Base-by-base conservation (phyloP, 2,329 filamentous ascomycete species). In the Cladosporium sp. region DNA sequence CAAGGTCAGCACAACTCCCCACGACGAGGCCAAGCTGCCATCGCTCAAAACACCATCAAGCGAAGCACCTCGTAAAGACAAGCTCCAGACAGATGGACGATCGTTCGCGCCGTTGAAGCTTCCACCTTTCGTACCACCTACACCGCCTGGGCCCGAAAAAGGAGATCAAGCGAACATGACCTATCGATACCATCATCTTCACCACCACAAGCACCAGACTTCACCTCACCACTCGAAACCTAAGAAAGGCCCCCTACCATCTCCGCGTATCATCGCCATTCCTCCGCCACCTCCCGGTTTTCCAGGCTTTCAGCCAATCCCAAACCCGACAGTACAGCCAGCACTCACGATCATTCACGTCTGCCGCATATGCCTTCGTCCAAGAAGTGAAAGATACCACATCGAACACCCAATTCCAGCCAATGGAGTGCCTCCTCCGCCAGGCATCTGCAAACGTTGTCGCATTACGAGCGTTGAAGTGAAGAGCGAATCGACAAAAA, bases 371-470 rank as follows among this genome's bases (percentile, higher is more conserved):
- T 69, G 67, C 43, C 48, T 61, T 11, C 60, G 63, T 10, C 63
- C 66, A 16, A 61, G 67, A 41, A 68, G 66, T 49, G 58, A 59
- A 34, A 60, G 60, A 34, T 69, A 66, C 48, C 67, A 69, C 55
- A 56, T 59, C 49, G 61, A 63, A 38, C 61, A 68, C 49, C 67
- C 66, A 2, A 65, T 69, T 10, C 59, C 63, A 1, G 49, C 58
- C 33, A 60, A 66, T 33, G 60, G 59, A n/a, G 53, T 64, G 5
- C 64, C 64, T 16, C 61, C 62, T 11, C 64, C 63, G 22, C 63
- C 65, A 42, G 63, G 62, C 4, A 66, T 69, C 13, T 69, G 67
- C 57, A 56, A 64, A 53, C 59, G 65, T 44, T 69, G 67, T 43
- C 64, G 62, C 18, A 58, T 63, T 18, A 53, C 49, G 10, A 55